Conservation (phyloP, 768 basidiomycete species). For the Scleroderma bovista region DNA sequence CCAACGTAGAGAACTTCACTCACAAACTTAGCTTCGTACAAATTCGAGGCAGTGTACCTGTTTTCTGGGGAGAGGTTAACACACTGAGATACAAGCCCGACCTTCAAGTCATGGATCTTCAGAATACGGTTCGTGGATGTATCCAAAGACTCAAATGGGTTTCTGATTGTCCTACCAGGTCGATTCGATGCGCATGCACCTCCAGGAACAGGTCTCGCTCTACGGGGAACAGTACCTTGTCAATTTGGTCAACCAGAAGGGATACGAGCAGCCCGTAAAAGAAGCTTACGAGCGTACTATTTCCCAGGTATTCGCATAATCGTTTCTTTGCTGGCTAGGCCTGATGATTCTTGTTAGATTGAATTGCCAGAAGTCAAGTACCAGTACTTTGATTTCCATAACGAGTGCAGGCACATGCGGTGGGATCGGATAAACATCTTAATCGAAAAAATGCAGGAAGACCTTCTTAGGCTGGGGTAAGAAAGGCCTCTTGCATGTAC, state of each 20-base stretch:
- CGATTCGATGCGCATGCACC: constrained; percentile 65
- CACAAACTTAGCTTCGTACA: constrained; percentile 84
- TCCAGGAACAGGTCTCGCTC: constrained; percentile 60
- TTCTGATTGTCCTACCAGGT: constrained; percentile 38
- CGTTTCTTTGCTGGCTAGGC: background rate
- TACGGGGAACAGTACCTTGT: constrained; percentile 82
- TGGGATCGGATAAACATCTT: constrained; percentile 89
- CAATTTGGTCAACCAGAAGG: constrained; percentile 91
- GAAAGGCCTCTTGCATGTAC: background rate
- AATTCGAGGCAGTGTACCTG: constrained; percentile 86
- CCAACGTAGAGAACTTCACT: constrained; percentile 42
- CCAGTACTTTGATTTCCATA: constrained; percentile 96
- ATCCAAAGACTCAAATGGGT: background rate
- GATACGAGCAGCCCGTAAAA: constrained; percentile 89
- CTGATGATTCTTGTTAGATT: constrained; percentile 34
- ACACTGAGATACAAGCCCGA: constrained; percentile 95
- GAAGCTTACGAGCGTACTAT: constrained; percentile 87
- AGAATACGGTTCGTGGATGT: constrained; percentile 63
- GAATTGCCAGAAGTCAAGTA: constrained; percentile 71
- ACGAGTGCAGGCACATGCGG: constrained; percentile 89
- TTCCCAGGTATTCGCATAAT: constrained; percentile 41
- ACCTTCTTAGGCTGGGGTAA: constrained; percentile 65
- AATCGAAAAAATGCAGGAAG: constrained; percentile 68
- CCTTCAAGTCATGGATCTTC: constrained; percentile 90
- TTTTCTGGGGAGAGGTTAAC: constrained; percentile 97